phyloP scores from a whole-genome alignment of 2,329 filamentous ascomycete species.

The Aspergillus pseudoviridinutans region DNA sequence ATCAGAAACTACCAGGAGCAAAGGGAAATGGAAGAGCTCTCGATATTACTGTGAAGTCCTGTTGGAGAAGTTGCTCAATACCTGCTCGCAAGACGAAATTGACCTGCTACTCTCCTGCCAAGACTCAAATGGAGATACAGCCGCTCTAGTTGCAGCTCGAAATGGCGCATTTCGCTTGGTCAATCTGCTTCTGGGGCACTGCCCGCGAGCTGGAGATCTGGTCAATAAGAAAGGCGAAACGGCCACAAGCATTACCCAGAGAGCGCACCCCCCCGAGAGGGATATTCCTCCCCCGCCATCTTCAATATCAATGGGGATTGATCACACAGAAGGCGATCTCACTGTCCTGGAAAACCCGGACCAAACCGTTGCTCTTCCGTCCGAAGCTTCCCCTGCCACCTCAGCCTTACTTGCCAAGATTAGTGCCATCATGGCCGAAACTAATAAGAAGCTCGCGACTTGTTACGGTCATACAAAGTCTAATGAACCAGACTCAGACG shows the following conservation, averaged over 20 bases:
- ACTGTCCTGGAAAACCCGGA: conserved; percentile 26
- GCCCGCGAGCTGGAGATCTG: conserved; percentile 73
- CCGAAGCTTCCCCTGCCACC: conserved; percentile 58
- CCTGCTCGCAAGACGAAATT: conserved; percentile 69
- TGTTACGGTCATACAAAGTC: conserved; percentile 59
- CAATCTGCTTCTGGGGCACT: conserved; percentile 65
- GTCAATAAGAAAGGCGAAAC: conserved; percentile 76
- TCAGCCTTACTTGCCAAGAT: conserved; percentile 67
- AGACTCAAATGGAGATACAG: conserved; percentile 85
- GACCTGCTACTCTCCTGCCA: conserved; percentile 75
- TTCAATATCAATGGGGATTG: conserved; percentile 50
- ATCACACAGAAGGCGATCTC: conserved; percentile 29
- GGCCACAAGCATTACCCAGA: conserved; percentile 77
- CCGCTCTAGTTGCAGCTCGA: conserved; percentile 79
- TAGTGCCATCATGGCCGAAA: conserved; percentile 65
- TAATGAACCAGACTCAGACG: conserved; percentile 50
- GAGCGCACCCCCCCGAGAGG: conserved; percentile 64
- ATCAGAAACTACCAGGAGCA: conserved; percentile 78
- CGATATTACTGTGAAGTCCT: conserved; percentile 92
- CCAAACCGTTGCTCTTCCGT: conserved; percentile 24
- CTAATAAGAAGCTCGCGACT: conserved; percentile 64
- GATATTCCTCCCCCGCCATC: conserved; percentile 67
- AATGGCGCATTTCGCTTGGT: conserved; percentile 78
- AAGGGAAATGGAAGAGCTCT: conserved; percentile 82
- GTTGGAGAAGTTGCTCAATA: conserved; percentile 78